Conservation (phyloP, 2,329 filamentous ascomycete species). For the Parastagonospora avenae region DNA sequence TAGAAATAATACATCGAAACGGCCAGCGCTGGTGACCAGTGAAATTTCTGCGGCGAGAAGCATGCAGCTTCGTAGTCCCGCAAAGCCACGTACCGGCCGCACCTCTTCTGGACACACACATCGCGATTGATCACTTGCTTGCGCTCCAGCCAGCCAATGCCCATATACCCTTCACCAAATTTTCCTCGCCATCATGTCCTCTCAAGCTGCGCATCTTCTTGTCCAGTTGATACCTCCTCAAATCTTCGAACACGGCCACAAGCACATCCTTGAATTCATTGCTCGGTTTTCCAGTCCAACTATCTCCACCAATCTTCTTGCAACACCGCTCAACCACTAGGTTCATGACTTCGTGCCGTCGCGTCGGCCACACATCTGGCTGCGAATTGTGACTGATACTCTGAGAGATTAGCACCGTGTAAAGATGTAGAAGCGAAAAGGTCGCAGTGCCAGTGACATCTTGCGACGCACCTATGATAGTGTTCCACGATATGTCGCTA, state of each 20-base stretch:
- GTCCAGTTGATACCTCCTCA: conserved; percentile 29
- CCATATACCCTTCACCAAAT: conserved; percentile 52
- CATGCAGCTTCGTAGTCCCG: neutral
- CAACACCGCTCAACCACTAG: conserved; percentile 35
- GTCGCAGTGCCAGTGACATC: conserved; percentile 14
- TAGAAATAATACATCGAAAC: no score
- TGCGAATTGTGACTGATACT: conserved; percentile 25
- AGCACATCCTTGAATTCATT: conserved; percentile 31
- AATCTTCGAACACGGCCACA: conserved; percentile 32
- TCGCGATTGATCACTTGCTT: neutral
- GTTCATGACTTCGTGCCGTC: conserved; percentile 30
- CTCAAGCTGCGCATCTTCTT: conserved; percentile 31
- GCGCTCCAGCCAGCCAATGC: conserved; percentile 46
- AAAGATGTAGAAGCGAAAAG: conserved; percentile 35
- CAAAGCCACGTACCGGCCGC: no score
- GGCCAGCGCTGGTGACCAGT: no score
- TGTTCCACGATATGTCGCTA: conserved; percentile 27
- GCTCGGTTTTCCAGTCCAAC: conserved; percentile 23
- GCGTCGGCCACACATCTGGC: conserved; percentile 12
- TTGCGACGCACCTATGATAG: conserved; percentile 25
- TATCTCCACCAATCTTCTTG: conserved; percentile 21
- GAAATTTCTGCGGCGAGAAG: neutral
- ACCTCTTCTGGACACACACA: no score
- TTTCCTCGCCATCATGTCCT: conserved; percentile 30
- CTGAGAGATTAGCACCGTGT: conserved; percentile 39